Evolutionary conservation across 495 filamentous ascomycete species (phyloP), one percentile per base, ranked within the genome.

Genomic region (Oleoguttula mirabilis): DNA sequence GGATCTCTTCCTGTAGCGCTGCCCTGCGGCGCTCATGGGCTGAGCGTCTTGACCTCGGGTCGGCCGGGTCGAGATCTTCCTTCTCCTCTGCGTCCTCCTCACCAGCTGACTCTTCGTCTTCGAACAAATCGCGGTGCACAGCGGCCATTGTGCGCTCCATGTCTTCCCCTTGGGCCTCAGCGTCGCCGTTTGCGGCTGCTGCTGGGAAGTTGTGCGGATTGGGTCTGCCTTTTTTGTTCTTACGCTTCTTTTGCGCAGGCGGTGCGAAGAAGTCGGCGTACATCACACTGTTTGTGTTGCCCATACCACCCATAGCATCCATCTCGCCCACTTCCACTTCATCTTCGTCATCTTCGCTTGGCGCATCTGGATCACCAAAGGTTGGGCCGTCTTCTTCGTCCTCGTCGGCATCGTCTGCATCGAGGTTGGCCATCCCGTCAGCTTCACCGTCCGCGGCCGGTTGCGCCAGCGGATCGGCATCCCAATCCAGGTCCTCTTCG

Each of bases 251-350:
- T 37, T 75, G 73, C 14, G 78, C 71, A 8, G 85, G 87, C 22
- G 84, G 84, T 1, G 79, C 82, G 56, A 93, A 95, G 68, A 94
- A 94, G 59, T 93, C 84, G 32, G 77, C 74, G 59, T 94, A 94
- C 60, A 74, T 79, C 52, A 94, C 71, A 46, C 86, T 77, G 48
- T 88, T 92, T 15, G 88, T 86, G 52, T 88, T 86, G n/a, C 65
- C 56, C 55, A 70, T 63, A 21, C 55, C 62, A 21, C 51, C 60
- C 30, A 73, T 59, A 30, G 67, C 62, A 45, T 72, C 68, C 32
- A 58, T 54, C 19, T 73, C 74, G n/a, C 63, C 70, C 32, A 73
- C 71, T 16, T 67, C 66, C 17, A 63, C 48, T 10, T 57, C 52
- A 17, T 75, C 72, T 10, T 77, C 76, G 32, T 73, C 73, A 10